Evolutionary conservation across 371 early-diverging fungal genomes (phyloP).

Genomic region (Lichtheimia hyalospora): DNA sequence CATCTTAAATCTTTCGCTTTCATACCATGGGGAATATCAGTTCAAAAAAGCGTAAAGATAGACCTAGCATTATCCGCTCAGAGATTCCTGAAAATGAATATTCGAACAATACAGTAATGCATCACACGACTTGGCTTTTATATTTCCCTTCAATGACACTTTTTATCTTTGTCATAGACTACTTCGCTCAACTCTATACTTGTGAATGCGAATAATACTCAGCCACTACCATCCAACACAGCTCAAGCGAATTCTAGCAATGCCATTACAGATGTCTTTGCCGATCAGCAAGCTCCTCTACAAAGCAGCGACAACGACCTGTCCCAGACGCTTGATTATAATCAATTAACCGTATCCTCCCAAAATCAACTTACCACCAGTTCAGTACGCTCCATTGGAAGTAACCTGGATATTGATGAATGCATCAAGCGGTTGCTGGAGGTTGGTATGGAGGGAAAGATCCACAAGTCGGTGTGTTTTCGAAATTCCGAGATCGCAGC

Average conservation of each 20-base stretch:
- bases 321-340: conserved; percentile 15
- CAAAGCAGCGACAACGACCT: conserved; percentile 5
- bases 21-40: conserved; percentile 39
- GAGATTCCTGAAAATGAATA: conserved; percentile 48
- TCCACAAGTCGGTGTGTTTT: conserved; percentile 72
- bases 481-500: conserved; percentile 88
- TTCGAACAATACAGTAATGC: conserved; percentile 30
- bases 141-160: neutral
- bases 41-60: conserved; percentile 46
- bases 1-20: neutral
- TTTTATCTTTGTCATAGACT: conserved; percentile 5
- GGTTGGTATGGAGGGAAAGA: conserved; percentile 71
- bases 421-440: conserved; percentile 81
- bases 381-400: conserved; percentile 43
- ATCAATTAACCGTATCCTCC: conserved; percentile 38
- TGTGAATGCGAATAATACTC: conserved; percentile 25
- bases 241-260: conserved; percentile 4
- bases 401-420: conserved; percentile 81
- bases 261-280: neutral
- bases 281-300: neutral
- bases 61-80: conserved; percentile 40
- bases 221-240: conserved; percentile 11
- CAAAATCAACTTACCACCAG: conserved; percentile 48
- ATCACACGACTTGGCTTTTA: neutral
- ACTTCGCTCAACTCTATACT: conserved; percentile 50